These are phyloP conservation scores for Thielaviopsis populi DNA, from an alignment of 2,329 filamentous ascomycete genomes.

Conservation along the genomic window DNA sequence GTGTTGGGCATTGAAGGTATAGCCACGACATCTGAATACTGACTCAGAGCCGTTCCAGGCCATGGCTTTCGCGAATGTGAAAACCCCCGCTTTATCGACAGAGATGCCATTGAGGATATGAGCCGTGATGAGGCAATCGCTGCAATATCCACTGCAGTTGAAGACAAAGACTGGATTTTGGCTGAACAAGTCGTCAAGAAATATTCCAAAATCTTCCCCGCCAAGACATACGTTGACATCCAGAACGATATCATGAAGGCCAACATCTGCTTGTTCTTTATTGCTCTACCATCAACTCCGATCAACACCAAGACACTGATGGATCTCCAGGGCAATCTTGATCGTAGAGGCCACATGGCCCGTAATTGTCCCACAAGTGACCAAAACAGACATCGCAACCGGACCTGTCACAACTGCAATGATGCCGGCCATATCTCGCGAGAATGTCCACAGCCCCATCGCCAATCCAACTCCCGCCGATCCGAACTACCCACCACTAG, in stretches of 20 bases:
- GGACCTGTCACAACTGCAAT: slow-evolving; percentile 51
- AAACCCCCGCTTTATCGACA: slow-evolving; percentile 43
- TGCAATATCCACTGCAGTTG: slow-evolving; percentile 27
- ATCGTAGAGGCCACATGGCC: slow-evolving; percentile 31
- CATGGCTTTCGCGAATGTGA: slow-evolving; percentile 43
- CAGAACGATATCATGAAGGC: slow-evolving; percentile 44
- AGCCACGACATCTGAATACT: no score
- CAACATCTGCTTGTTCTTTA: slow-evolving; percentile 42
- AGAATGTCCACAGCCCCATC: slow-evolving; percentile 37
- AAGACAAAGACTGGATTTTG: slow-evolving; percentile 1
- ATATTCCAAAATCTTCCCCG: slow-evolving; percentile 46
- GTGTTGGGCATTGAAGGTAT: slow-evolving; percentile 15
- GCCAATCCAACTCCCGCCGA: neutral
- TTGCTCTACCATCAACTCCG: slow-evolving; percentile 43
- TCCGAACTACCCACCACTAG: neutral
- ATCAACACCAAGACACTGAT: slow-evolving; percentile 51
- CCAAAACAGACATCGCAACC: slow-evolving; percentile 23
- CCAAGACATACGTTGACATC: slow-evolving; percentile 43
- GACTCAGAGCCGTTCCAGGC: slow-evolving; percentile 26
- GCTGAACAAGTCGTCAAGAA: slow-evolving; percentile 40
- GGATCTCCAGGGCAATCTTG: slow-evolving; percentile 54
- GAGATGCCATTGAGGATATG: slow-evolving; percentile 38
- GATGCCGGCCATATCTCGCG: slow-evolving; percentile 50
- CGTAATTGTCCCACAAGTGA: neutral
- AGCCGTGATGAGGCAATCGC: slow-evolving; percentile 32